phyloP scores from a whole-genome alignment of 768 basidiomycete genomes.

The Imleria badia region DNA sequence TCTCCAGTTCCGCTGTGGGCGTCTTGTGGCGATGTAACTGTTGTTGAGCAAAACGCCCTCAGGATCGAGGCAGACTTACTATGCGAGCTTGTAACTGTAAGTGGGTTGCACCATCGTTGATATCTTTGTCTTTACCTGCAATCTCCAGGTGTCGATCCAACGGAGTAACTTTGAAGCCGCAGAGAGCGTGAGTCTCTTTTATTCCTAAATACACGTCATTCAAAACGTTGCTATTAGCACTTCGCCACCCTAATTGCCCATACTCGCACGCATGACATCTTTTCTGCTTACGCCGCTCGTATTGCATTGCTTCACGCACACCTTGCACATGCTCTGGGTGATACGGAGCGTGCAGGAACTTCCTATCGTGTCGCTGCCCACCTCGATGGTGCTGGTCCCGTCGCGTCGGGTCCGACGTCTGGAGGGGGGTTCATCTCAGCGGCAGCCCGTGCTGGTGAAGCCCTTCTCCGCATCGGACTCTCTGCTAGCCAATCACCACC shows the following conservation, averaged over 20 bases:
- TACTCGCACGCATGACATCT: conserved; percentile 57
- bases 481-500: conserved; percentile 6
- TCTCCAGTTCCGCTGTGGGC: conserved; percentile 55
- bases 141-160: conserved; percentile 56
- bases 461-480: conserved; percentile 51
- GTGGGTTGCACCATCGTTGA: conserved; percentile 14
- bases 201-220: not conserved
- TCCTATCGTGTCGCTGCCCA: conserved; percentile 65
- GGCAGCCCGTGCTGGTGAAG: conserved; percentile 52
- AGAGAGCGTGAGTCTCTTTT: conserved; percentile 43
- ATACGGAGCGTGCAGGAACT: conserved; percentile 49
- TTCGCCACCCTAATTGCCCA: conserved; percentile 57
- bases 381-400: conserved; percentile 37
- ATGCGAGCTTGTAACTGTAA: conserved; percentile 66
- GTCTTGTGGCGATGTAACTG: conserved; percentile 47
- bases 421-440: conserved; percentile 42
- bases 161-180: conserved; percentile 68
- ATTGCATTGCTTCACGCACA: conserved; percentile 71
- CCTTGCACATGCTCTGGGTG: conserved; percentile 65
- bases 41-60: conserved; percentile 49
- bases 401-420: conserved; percentile 17
- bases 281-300: conserved; percentile 54
- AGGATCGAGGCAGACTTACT: conserved; percentile 70
- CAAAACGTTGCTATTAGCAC: conserved; percentile 19
- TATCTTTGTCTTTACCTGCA: not conserved